These are phyloP conservation scores for Collybiopsis luxurians DNA, from an alignment of 768 basidiomycete genomes.

Conservation along the genomic window DNA sequence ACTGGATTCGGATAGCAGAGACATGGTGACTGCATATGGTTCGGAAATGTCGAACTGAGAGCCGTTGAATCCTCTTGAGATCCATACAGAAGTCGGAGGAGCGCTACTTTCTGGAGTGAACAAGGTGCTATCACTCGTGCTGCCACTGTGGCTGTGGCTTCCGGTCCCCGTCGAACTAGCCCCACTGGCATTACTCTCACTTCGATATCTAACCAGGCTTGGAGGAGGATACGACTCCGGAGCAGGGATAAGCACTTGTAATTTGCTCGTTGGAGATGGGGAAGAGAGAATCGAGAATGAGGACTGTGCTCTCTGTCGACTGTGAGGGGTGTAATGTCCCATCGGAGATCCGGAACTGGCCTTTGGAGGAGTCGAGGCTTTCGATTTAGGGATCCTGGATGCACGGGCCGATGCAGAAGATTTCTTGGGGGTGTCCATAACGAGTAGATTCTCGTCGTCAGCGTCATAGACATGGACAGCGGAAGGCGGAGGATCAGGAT, in stretches of 20 bases:
- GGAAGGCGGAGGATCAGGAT: conserved; percentile 1
- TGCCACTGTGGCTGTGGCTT: neutral
- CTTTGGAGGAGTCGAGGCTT: neutral
- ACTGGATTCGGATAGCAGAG: neutral
- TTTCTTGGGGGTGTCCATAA: neutral
- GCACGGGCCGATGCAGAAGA: neutral
- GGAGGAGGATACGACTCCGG: neutral
- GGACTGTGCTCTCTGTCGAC: conserved; percentile 1
- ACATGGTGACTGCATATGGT: neutral
- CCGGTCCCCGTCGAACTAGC: conserved; percentile 4
- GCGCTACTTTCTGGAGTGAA: neutral
- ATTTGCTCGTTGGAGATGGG: neutral
- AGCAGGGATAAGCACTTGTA: neutral
- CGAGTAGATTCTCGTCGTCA: neutral
- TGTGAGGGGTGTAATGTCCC: neutral
- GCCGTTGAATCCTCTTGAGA: neutral
- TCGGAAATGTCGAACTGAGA: neutral
- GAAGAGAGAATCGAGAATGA: neutral
- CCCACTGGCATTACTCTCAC: conserved; percentile 1
- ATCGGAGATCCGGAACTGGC: neutral
- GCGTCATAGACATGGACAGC: neutral
- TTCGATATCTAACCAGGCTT: neutral
- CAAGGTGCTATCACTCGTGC: neutral
- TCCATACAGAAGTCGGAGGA: neutral
- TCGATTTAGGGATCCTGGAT: neutral